Base-by-base conservation (phyloP, 2,329 filamentous ascomycete species). In the Aspergillus hiratsukae region DNA sequence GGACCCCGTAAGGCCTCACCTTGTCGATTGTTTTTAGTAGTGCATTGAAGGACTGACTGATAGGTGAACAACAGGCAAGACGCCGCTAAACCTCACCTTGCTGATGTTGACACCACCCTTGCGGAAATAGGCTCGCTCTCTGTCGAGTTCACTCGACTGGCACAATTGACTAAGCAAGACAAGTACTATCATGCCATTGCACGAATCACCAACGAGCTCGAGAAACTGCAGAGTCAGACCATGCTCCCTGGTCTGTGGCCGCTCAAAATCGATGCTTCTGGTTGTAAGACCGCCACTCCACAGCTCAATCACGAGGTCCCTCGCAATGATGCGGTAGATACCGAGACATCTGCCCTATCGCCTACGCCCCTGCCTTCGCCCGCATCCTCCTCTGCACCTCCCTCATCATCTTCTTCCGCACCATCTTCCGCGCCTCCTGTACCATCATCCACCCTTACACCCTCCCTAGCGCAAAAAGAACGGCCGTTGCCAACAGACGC, bases 121-220 rank as follows among this genome's bases (percentile, higher is more conserved):
- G 84, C 81, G 60, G 90, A 94, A 72, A 72, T 94, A 31, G 92
- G 88, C 1, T 90, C 89, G 10, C 77, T 97, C 60, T 87, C 87
- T 8, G 81, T 97, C 79, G 92, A 97, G 71, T 96, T 97, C 71
- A 96, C 91, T 1, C 84, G 91, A 17, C 80, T 97, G 48, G 89
- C 91, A 8, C 92, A 97, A 72, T 78, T 97, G 60, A 96, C 92
- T 0, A 84, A 85, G 56, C 80, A 93, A 58, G 75, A 87, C 63
- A 91, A 87, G 70, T 97, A 95, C 75, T 97, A 95, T 69, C 92
- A 96, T 75, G 91, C 91, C 17, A 81, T 96, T 58, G 89, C 90
- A 50, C 87, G 91, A 58, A 89, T 97, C 65, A 95, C 90, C 19
- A 80, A 96, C 68, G 87, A 87, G 7, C 80, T 97, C 27, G 83